phyloP scores from a whole-genome alignment of 805 yeast genomes.

The Metschnikowia continentalis region DNA sequence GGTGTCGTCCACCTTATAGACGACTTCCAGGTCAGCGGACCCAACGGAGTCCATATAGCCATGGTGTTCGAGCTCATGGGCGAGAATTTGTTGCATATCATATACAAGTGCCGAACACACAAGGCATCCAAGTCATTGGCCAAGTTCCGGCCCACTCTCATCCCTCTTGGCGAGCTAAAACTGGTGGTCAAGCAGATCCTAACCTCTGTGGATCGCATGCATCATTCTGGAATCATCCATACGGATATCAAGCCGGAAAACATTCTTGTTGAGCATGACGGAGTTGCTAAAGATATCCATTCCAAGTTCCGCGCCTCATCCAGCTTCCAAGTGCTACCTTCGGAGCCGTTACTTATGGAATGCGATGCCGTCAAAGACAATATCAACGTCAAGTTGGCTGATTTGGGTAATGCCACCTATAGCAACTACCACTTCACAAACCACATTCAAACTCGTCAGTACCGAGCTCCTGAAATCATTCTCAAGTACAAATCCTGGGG shows the following conservation, averaged over 20 bases:
- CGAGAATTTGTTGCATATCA: constrained; percentile 82
- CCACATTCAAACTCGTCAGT: constrained; percentile 89
- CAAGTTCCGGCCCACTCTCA: constrained; percentile 4
- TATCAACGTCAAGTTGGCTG: constrained; percentile 71
- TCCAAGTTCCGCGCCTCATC: not conserved
- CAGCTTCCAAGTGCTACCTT: constrained; percentile 15
- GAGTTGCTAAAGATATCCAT: not conserved
- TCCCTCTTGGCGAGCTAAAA: constrained; percentile 73
- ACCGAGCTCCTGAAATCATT: constrained; percentile 79
- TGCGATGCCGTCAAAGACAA: not conserved
- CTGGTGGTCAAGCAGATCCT: constrained; percentile 77
- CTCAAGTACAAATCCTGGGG: constrained; percentile 69
- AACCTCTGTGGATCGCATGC: constrained; percentile 67
- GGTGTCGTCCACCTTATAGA: constrained; percentile 80
- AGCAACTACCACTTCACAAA: constrained; percentile 75
- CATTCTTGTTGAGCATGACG: constrained; percentile 23
- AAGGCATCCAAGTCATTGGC: not conserved
- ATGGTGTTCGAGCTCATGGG: constrained; percentile 98
- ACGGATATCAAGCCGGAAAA: constrained; percentile 75
- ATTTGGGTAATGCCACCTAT: constrained; percentile 90
- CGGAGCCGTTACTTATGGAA: constrained; percentile 10
- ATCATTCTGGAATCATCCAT: constrained; percentile 71
- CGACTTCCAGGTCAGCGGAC: constrained; percentile 80
- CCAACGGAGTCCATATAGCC: constrained; percentile 88
- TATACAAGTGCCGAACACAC: constrained; percentile 67